A percentile compares a stretch with the other conserved stretches of the same genome.
Evolutionary conservation across 2,329 filamentous ascomycete genomes (phyloP).

Genomic region (Gnomoniopsis sp.): DNA sequence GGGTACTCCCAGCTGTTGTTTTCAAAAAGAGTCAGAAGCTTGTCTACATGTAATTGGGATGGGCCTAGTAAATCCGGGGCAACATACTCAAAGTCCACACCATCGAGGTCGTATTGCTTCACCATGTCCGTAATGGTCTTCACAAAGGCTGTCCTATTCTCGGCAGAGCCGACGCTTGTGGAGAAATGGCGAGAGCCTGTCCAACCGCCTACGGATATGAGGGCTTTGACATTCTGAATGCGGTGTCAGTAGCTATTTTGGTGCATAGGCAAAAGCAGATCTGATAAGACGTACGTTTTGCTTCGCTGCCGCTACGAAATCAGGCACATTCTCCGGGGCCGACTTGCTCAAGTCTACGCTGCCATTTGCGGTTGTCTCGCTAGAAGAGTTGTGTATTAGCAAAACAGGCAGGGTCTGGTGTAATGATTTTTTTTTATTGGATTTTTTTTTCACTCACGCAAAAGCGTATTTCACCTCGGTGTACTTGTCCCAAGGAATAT

Average conservation of each 20-base stretch:
- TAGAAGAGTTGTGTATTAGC: background rate
- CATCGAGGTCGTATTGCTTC: conserved; percentile 19
- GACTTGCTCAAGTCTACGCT: conserved; percentile 11
- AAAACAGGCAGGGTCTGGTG: background rate
- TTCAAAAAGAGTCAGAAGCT: background rate
- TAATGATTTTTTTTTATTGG: too few relatives aligned
- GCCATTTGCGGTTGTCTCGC: conserved; percentile 11
- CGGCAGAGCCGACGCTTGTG: conserved; percentile 6
- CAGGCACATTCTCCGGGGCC: conserved; percentile 12
- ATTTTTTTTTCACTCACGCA: conserved; percentile 8
- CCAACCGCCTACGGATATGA: conserved; percentile 18
- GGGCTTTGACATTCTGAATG: conserved; percentile 11
- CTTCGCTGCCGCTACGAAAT: conserved; percentile 16
- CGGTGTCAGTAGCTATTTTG: background rate
- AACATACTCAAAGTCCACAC: conserved; percentile 20
- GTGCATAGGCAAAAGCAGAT: too few relatives aligned
- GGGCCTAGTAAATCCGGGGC: background rate
- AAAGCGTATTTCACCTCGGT: conserved; percentile 20
- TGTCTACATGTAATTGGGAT: background rate
- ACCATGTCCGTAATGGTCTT: conserved; percentile 20
- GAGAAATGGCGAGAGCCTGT: conserved; percentile 14
- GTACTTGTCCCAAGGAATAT: conserved; percentile 18
- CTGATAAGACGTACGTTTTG: background rate
- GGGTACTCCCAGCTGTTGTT: conserved; percentile 20
- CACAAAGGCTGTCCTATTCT: conserved; percentile 23